Evolutionary conservation across 2,329 filamentous ascomycete genomes (phyloP).

Genomic region (Leptographium wingfieldii): DNA sequence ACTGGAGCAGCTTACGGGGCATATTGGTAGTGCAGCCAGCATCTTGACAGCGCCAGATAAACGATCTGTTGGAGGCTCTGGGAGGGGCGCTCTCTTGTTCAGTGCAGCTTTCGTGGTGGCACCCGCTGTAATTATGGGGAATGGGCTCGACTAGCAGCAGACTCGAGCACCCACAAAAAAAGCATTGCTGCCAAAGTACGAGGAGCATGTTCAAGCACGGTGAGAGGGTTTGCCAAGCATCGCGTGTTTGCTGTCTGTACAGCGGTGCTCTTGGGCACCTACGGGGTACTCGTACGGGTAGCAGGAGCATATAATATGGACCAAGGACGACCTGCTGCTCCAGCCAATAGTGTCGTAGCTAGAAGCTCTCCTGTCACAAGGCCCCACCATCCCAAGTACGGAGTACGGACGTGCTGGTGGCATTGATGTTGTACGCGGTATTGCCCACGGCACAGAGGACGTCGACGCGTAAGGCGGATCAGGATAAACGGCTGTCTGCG

Average conservation of each 20-base stretch:
- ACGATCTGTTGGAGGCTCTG: conserved; percentile 1
- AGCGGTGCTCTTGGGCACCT: too few species aligned
- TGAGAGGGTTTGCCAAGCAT: background rate
- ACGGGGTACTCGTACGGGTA: too few species aligned
- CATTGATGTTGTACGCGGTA: background rate
- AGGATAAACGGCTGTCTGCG: too few species aligned
- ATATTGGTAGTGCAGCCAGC: background rate
- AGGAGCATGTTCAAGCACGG: background rate
- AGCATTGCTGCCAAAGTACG: background rate
- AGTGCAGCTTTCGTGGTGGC: conserved; percentile 1
- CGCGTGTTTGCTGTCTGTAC: too few species aligned
- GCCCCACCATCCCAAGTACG: background rate
- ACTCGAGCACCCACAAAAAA: background rate
- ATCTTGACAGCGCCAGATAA: background rate
- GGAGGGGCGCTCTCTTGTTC: background rate
- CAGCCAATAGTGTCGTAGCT: background rate
- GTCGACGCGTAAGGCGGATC: background rate
- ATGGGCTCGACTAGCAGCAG: background rate
- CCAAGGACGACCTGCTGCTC: background rate
- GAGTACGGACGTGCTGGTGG: background rate
- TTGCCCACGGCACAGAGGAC: background rate
- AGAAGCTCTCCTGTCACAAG: background rate
- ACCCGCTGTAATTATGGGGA: conserved; percentile 1
- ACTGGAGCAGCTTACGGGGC: background rate
- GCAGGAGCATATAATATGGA: too few species aligned